A percentile compares a stretch with the other conserved stretches of the same genome.
Evolutionary conservation across 2,329 filamentous ascomycete species (phyloP).

Genomic region (Bimuria novae-zelandiae): DNA sequence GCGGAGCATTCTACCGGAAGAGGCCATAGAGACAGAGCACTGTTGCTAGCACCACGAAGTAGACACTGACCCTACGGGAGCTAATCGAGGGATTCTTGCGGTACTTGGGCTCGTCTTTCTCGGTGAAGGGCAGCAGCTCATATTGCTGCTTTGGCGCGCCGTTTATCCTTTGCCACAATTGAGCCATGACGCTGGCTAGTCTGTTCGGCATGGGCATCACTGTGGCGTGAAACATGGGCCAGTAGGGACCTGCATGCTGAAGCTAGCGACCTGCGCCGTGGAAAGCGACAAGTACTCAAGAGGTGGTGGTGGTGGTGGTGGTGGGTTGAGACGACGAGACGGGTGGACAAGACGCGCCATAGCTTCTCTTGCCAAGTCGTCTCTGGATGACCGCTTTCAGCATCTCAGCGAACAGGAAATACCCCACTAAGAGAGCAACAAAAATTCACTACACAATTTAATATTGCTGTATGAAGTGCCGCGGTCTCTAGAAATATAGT

Average conservation of each 20-base stretch:
- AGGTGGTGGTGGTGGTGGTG: no score
- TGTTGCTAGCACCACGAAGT: constrained; percentile 23
- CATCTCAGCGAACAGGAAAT: no score
- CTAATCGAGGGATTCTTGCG: constrained; percentile 17
- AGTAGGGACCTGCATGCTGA: constrained; percentile 9
- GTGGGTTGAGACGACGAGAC: no score
- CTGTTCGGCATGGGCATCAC: constrained; percentile 6
- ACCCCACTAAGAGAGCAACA: no score
- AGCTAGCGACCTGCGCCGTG: neutral
- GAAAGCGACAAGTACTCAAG: no score
- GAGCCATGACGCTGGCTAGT: constrained; percentile 24
- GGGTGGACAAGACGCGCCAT: no score
- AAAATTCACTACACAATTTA: no score
- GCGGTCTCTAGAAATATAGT: no score
- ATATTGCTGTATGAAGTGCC: no score
- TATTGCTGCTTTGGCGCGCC: constrained; percentile 31
- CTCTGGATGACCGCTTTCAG: no score
- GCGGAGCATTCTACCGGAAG: constrained; percentile 24
- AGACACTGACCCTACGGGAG: constrained; percentile 17
- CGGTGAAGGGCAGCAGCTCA: constrained; percentile 33
- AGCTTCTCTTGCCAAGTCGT: no score
- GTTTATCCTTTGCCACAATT: constrained; percentile 37
- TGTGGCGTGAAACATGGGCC: neutral
- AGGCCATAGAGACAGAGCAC: constrained; percentile 31
- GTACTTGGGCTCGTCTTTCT: constrained; percentile 32